These are phyloP conservation scores for Fusarium redolens DNA, from an alignment of 2,329 filamentous ascomycete genomes.

Conservation along the genomic window DNA sequence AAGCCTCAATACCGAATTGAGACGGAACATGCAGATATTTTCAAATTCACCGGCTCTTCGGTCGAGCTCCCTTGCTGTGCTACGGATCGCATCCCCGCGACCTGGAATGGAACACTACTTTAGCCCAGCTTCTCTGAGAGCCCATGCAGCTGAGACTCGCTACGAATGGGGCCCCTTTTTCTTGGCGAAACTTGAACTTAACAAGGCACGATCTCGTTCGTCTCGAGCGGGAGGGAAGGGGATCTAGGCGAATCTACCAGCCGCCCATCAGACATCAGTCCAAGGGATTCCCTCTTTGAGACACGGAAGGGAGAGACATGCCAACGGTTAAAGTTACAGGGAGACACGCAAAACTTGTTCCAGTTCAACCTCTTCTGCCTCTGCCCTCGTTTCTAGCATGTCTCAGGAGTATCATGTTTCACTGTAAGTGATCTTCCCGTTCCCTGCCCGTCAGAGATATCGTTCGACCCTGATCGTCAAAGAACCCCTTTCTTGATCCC, in stretches of 20 bases:
- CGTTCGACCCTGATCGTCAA: slow-evolving; percentile 17
- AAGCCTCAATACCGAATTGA: slow-evolving; percentile 21
- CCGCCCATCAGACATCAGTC: background rate
- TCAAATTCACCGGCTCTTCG: slow-evolving; percentile 13
- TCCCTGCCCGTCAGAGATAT: slow-evolving; percentile 11
- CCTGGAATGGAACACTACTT: slow-evolving; percentile 32
- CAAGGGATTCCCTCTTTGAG: slow-evolving; percentile 15
- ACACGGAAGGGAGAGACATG: slow-evolving; percentile 37
- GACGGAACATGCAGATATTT: background rate
- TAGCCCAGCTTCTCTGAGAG: background rate
- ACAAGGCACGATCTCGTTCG: slow-evolving; percentile 20
- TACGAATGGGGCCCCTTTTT: background rate
- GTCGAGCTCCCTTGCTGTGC: slow-evolving; percentile 21
- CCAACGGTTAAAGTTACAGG: slow-evolving; percentile 19
- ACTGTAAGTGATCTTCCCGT: slow-evolving; percentile 16
- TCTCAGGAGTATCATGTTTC: slow-evolving; percentile 34
- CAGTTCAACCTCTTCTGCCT: slow-evolving; percentile 3
- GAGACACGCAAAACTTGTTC: slow-evolving; percentile 1
- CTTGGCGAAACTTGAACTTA: slow-evolving; percentile 8
- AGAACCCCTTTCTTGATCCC: slow-evolving; percentile 15
- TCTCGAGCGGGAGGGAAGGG: slow-evolving; percentile 15
- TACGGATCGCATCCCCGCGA: slow-evolving; percentile 28
- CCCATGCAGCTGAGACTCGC: slow-evolving; percentile 15
- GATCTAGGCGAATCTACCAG: slow-evolving; percentile 36
- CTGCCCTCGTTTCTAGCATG: background rate